Base-by-base conservation (phyloP, 164 flowering plant species). In the Warburgia ugandensis region DNA sequence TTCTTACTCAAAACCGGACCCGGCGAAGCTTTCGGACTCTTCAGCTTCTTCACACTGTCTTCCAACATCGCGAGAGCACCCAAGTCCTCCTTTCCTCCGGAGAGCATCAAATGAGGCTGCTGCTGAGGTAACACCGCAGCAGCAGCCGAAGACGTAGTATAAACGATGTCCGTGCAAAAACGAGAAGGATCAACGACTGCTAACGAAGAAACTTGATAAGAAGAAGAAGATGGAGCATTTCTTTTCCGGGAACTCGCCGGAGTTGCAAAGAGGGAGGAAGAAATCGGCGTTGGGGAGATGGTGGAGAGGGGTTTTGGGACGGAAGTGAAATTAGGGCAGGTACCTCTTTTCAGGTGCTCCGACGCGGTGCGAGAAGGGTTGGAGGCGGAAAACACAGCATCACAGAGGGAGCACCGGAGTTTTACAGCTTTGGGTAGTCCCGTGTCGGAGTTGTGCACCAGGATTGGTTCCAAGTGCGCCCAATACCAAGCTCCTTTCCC, bases 401-500 rank as follows among this genome's bases (percentile, higher is more conserved):
- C 84, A 67, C 97, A 91, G 9, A 86, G 64, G 16, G 77, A 69
- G 57, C 97, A 91, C 21, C 83, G 61, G 49, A 91, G 87, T 74
- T 91, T 91, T 12, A 91, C 96, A 1, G 96, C 92, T 46, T 83
- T 84, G 39, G 95, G 73, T 2, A 80, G 52, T 0, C 85, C 86
- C 0, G 89, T 76, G 26, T 91, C 97, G 26, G 76, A 29, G 75
- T 73, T 73, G 54, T 69, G 79, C 6, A 87, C 75, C 39, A 91
- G 65, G 28, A 91, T 61, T 1, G 96, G 97, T 58, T 91, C 97
- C 8, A 91, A 68, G 72, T 91, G 92, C 1, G 81, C 77, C 97
- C 97, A 91, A 50, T 91, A 91, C 96, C 96, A 91, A 10, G 97
- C 97, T n/a, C 97, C 97, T 60, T 91, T 91, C 3, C 97, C 97